Evolutionary conservation across 352 stramenopile species (phyloP).

Genomic region (Stramenopiles sp.): DNA sequence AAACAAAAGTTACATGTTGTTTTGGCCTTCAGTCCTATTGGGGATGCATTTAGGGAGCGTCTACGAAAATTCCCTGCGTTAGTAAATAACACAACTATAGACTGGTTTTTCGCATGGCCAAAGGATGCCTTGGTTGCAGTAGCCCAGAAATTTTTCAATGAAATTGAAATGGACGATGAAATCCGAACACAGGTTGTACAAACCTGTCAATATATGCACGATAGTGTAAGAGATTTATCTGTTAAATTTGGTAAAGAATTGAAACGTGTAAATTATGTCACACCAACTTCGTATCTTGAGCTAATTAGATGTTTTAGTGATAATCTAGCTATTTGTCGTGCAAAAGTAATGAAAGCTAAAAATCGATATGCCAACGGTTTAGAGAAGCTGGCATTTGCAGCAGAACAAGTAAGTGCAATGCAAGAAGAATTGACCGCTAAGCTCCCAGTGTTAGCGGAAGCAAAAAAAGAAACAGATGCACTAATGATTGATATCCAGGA

Average conservation of each 20-base stretch:
- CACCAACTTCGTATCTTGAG: conserved; percentile 74
- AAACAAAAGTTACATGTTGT: conserved; percentile 74
- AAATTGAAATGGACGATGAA: conserved; percentile 45
- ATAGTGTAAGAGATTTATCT: conserved; percentile 58
- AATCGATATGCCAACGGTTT: conserved; percentile 68
- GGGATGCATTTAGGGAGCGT: conserved; percentile 45
- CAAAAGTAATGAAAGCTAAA: conserved; percentile 57
- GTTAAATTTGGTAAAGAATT: conserved; percentile 62
- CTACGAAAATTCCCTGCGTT: conserved; percentile 61
- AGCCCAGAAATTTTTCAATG: conserved; percentile 66
- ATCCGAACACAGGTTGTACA: conserved; percentile 26
- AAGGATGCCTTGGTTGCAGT: conserved; percentile 61
- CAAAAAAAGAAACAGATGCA: conserved; percentile 35
- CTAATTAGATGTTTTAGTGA: conserved; percentile 86
- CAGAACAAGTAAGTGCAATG: conserved; percentile 50
- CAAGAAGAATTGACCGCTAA: conserved; percentile 51
- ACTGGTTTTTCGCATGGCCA: conserved; percentile 65
- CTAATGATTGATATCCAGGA: conserved; percentile 66
- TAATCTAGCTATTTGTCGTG: conserved; percentile 55
- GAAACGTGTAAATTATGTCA: conserved; percentile 74
- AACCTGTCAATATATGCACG: conserved; percentile 75
- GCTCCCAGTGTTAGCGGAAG: conserved; percentile 44
- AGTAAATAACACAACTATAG: conserved; percentile 58
- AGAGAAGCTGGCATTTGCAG: conserved; percentile 56
- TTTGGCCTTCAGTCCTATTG: conserved; percentile 68